These are phyloP conservation scores for Echeveria elegans DNA, from an alignment of 164 flowering plant genomes.

Conservation along the genomic window DNA sequence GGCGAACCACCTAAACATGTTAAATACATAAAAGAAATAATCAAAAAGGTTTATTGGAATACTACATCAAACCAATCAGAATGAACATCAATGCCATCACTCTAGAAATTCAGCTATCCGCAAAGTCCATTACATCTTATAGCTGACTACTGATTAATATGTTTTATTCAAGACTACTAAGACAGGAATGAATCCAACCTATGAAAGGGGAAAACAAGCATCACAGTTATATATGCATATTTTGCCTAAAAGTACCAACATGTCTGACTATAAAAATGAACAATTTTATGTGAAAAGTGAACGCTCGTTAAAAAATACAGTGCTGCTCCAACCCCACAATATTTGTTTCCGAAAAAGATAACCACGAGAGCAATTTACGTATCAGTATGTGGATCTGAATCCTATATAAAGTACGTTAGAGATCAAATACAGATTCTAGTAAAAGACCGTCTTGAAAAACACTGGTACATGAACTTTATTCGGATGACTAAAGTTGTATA, in stretches of 20 bases:
- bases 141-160: background rate
- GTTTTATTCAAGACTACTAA: background rate
- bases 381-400: background rate
- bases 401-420: background rate
- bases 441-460: background rate
- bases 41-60: background rate
- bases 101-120: background rate
- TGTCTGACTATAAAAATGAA: background rate
- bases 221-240: background rate
- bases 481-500: constrained; percentile 10
- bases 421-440: background rate
- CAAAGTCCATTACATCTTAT: background rate
- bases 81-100: background rate
- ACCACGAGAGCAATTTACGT: too few relatives aligned
- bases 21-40: background rate
- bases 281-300: background rate
- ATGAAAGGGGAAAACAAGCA: too few relatives aligned
- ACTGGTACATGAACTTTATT: background rate
- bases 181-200: too few relatives aligned
- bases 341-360: too few relatives aligned
- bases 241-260: background rate
- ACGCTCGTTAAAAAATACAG: too few relatives aligned
- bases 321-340: too few relatives aligned
- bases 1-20: constrained; percentile 48
- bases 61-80: background rate